Evolutionary conservation across 306 rosid species (phyloP), one percentile per base, ranked within the genome.

Genomic region (Begonia peltatifolia): DNA sequence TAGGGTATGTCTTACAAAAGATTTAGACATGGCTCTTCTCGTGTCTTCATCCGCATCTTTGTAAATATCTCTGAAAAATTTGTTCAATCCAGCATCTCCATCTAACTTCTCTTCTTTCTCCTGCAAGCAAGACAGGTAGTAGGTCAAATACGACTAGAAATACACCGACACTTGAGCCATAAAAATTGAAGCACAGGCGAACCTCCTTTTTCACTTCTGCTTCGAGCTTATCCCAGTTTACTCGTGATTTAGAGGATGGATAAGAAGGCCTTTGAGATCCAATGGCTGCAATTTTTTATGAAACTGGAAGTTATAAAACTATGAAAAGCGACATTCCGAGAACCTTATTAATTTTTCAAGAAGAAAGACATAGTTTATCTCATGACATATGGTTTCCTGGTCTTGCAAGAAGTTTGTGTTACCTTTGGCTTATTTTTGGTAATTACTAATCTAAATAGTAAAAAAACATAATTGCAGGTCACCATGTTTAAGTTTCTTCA

Each of bases 71-170:
- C 79, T 74, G 84, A 90, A 90, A 54, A 86, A 90, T 52, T 83
- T 90, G 81, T 90, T 86, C 72, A 90, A 46, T 3, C 94, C 95
- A 1, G 94, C 95, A 73, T 90, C 95, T 0, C 99, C 99, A 30
- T 90, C 94, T 49, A 90, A 94, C 61, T 86, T 90, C 61, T 86
- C 99, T 1, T 86, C 95, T 52, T 90, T 90, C 60, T 90, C 99
- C 99, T 90, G 78, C 44, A 65, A 42, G 30, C 55, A 56, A 18
- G 63, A 69, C 15, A 49, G 41, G 11, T 36, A 56, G 50, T 30
- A 30, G 9, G 38, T 30, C 0, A 20, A 20, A 20, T 20, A 20
- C 23, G 38, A 0, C 38, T 0, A 30, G 8, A 30, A 30, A 30
- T 30, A 30, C 38, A 6, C 38, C 9, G 38, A 30, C 38, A 5